Evolutionary conservation across 495 filamentous ascomycete genomes (phyloP).

Genomic region (Cudoniella acicularis): DNA sequence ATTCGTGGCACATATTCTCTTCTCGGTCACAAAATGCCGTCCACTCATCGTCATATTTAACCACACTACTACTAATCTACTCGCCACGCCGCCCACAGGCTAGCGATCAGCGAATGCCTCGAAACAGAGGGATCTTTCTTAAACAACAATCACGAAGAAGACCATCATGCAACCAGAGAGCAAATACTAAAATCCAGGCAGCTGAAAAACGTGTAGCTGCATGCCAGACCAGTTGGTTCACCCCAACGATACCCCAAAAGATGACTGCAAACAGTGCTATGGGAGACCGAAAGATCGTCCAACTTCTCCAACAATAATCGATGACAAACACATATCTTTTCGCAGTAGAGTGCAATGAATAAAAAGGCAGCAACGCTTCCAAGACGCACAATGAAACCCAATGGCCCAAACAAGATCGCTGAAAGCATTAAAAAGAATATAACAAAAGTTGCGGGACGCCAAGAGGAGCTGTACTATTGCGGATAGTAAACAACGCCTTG

Average conservation of each 20-base stretch:
- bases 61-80: conserved; percentile 20
- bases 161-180: conserved; percentile 20
- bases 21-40: not conserved
- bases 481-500: conserved; percentile 65
- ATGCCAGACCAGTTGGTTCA: conserved; percentile 3
- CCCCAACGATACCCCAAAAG: conserved; percentile 2
- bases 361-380: conserved; percentile 24
- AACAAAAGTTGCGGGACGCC: conserved; percentile 10
- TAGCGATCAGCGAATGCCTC: conserved; percentile 7
- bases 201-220: conserved; percentile 20
- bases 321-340: conserved; percentile 21
- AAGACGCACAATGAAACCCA: conserved; percentile 29
- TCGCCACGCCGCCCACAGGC: conserved; percentile 1
- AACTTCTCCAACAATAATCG: conserved; percentile 13
- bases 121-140: conserved; percentile 19
- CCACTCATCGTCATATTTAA: conserved; percentile 13
- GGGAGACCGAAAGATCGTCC: conserved; percentile 11
- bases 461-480: conserved; percentile 37
- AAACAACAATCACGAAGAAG: conserved; percentile 27
- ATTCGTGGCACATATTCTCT: too few species aligned
- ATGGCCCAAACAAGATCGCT: conserved; percentile 25
- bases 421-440: conserved; percentile 29
- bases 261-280: conserved; percentile 5
- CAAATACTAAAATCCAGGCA: conserved; percentile 17
- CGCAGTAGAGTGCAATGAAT: conserved; percentile 12